Evolutionary conservation across 352 stramenopile species (phyloP).

Genomic region (Phytophthora pini): DNA sequence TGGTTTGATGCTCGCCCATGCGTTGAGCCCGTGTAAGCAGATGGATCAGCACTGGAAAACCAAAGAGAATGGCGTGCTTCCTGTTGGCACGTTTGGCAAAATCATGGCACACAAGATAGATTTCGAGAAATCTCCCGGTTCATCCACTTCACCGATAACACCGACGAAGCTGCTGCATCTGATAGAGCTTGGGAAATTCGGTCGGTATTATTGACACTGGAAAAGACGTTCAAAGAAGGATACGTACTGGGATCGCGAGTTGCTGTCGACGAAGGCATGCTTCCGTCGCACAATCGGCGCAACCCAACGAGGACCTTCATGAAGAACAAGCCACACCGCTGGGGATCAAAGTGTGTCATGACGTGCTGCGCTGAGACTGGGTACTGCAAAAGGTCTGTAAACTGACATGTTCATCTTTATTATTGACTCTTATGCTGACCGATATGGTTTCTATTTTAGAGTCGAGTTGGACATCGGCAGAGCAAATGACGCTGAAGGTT

Average conservation of each 20-base stretch:
- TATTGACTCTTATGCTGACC: neutral
- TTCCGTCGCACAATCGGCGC: slow-evolving; percentile 1
- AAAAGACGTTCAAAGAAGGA: slow-evolving; percentile 18
- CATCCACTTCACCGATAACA: slow-evolving; percentile 15
- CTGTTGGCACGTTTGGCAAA: slow-evolving; percentile 5
- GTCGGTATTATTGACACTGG: neutral
- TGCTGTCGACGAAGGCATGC: slow-evolving; percentile 12
- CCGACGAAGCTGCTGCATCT: neutral
- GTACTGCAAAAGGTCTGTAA: slow-evolving; percentile 11
- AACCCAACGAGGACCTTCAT: slow-evolving; percentile 14
- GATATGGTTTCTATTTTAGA: neutral
- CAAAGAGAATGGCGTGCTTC: neutral
- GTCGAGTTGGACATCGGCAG: slow-evolving; percentile 3
- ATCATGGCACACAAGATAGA: slow-evolving; percentile 7
- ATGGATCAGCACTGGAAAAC: neutral
- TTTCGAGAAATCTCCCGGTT: slow-evolving; percentile 7
- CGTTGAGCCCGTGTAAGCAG: neutral
- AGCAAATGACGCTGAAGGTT: neutral
- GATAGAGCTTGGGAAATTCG: slow-evolving; percentile 20
- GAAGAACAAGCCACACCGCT: slow-evolving; percentile 7
- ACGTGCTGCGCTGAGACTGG: slow-evolving; percentile 15
- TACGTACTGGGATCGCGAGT: neutral
- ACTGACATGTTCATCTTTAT: too few species aligned
- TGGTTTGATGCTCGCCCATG: slow-evolving; percentile 11
- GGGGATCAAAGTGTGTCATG: slow-evolving; percentile 19